Conservation (phyloP, 1,284 basidiomycete genomes). For the Pseudozyma flocculosa region DNA sequence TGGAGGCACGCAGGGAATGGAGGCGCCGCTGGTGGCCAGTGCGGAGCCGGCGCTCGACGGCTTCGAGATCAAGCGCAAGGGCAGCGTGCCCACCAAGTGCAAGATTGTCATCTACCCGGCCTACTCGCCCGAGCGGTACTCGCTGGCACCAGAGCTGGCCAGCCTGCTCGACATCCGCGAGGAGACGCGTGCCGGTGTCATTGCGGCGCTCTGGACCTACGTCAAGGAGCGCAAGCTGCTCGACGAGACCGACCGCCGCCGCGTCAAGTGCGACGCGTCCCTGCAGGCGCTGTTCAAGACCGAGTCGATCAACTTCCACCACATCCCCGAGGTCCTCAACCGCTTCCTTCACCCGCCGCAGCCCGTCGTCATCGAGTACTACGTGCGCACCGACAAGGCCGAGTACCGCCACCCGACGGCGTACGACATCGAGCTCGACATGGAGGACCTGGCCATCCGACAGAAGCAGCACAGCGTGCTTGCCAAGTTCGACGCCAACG, state of each 20-base stretch:
- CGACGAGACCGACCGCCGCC: conserved; percentile 81
- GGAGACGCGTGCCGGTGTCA: conserved; percentile 77
- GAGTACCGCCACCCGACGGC: conserved; percentile 62
- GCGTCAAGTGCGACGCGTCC: conserved; percentile 71
- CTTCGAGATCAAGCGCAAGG: conserved; percentile 81
- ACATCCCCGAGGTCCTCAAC: conserved; percentile 82
- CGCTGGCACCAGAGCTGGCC: conserved; percentile 75
- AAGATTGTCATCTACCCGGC: conserved; percentile 79
- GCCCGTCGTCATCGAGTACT: conserved; percentile 80
- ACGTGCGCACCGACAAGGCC: conserved; percentile 58
- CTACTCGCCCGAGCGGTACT: conserved; percentile 83
- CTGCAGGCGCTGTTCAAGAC: conserved; percentile 48
- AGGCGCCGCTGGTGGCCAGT: conserved; percentile 43
- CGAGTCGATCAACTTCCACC: conserved; percentile 73
- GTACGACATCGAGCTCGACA: conserved; percentile 85
- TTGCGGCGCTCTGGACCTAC: conserved; percentile 87
- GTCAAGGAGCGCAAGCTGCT: conserved; percentile 83
- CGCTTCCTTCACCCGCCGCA: conserved; percentile 76
- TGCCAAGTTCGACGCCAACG: conserved; percentile 70
- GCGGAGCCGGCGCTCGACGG: conserved; percentile 66
- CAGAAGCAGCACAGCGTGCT: conserved; percentile 73
- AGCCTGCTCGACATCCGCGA: conserved; percentile 78
- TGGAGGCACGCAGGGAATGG: conserved; percentile 43
- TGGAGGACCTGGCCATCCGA: conserved; percentile 78
- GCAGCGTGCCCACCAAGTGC: conserved; percentile 74